These are phyloP conservation scores for Exophiala phaeomuriformis DNA, from an alignment of 2,329 filamentous ascomycete genomes.

Conservation along the genomic window DNA sequence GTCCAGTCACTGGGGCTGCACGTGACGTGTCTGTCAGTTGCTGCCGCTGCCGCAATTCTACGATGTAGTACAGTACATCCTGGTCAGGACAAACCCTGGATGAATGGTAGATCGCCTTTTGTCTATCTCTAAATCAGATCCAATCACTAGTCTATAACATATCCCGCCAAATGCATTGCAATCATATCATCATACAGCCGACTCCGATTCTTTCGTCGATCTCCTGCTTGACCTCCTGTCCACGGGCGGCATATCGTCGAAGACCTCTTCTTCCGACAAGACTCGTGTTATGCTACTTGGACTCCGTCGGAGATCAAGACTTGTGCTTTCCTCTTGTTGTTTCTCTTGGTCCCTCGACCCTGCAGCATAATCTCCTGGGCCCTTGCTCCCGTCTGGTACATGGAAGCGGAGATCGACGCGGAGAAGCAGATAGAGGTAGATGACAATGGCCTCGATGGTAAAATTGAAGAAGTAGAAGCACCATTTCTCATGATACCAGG, in stretches of 20 bases:
- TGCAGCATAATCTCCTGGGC: conserved; percentile 42
- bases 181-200: not conserved
- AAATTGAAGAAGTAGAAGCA: conserved; percentile 79
- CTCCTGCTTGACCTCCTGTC: not conserved
- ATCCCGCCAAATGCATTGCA: not conserved
- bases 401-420: conserved; percentile 71
- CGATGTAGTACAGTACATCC: no score
- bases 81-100: no score
- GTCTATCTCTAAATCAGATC: no score
- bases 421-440: conserved; percentile 57
- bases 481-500: conserved; percentile 63
- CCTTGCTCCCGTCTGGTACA: conserved; percentile 61
- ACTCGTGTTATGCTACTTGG: conserved; percentile 10
- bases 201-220: conserved; percentile 1
- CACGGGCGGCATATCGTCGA: conserved; percentile 19
- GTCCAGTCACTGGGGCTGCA: not conserved
- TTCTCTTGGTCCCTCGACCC: not conserved
- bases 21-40: not conserved
- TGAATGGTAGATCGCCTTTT: no score
- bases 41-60: no score
- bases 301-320: not conserved
- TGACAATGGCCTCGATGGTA: conserved; percentile 61
- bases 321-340: not conserved
- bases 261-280: conserved; percentile 27
- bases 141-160: no score